Base-by-base conservation (phyloP, 2,329 filamentous ascomycete genomes). In the Hymenoscyphus fraxineus region DNA sequence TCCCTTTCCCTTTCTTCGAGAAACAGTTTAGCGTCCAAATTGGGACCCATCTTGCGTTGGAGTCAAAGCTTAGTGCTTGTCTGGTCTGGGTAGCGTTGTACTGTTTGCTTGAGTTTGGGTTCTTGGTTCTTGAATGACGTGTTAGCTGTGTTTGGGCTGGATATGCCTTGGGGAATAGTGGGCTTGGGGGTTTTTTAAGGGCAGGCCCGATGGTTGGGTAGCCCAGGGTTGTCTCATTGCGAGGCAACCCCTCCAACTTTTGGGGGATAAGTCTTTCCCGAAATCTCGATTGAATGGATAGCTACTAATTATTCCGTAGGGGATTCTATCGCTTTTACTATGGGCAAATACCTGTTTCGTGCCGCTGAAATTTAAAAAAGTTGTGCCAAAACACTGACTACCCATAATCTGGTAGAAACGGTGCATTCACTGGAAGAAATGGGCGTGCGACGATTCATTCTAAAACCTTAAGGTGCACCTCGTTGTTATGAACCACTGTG, bases 51-150 rank as follows among this genome's bases (percentile, higher is more conserved):
- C 90, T 86, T 76, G 88, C 85, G 90, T 93, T 92, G 90, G 90
- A 81, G 88, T 96, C 92, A 96, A 92, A 93, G 92, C 82, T 88
- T 92, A 81, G 91, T 83, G 85, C 92, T 94, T 93, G 91, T 94
- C 91, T 74, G 69, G 66, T 65, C 65, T 70, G 70, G 69, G 69
- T 69, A 67, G 68, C 68, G 66, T 64, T 62, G 59, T 62, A 47
- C 62, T 27, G 41, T 64, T 62, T 71, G 67, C 54, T 68, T 59
- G 41, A 61, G 64, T 56, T 58, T 67, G 15, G 38, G 58, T 56
- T 22, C 27, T 56, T 60, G 39, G 40, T 32, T n/a, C 15, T 66
- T 57, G 61, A 41, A 64, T 65, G 55, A 58, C 62, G 60, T 58
- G 64, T 64, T 59, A 27, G 67, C 65, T 70, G 68, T 69, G 65